Conservation (phyloP, 148 eudicot species). For the Rheum nobile region DNA sequence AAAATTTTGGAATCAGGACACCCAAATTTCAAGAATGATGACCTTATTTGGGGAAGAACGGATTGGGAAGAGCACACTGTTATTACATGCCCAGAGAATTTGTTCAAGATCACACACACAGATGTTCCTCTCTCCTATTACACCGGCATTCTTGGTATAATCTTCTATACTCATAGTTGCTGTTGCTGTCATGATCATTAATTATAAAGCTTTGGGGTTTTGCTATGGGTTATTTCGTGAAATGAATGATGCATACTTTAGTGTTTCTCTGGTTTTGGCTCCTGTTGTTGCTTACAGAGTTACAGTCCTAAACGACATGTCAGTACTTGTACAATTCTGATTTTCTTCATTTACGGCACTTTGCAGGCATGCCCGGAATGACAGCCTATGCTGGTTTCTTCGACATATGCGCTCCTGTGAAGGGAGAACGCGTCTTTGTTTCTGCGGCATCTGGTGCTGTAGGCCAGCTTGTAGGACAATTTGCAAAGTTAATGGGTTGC, state of each 20-base stretch:
- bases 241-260: no score
- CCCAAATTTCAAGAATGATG: slow-evolving; percentile 28
- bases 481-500: slow-evolving; percentile 31
- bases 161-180: background rate
- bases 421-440: slow-evolving; percentile 21
- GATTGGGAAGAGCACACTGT: slow-evolving; percentile 33
- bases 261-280: no score
- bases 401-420: slow-evolving; percentile 23
- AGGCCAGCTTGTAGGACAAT: slow-evolving; percentile 40
- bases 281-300: background rate
- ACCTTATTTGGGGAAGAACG: slow-evolving; percentile 26
- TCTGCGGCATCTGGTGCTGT: slow-evolving; percentile 28
- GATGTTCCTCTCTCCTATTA: slow-evolving; percentile 32
- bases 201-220: no score
- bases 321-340: no score
- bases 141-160: slow-evolving; percentile 29
- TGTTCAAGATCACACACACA: slow-evolving; percentile 27
- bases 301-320: no score
- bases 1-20: slow-evolving; percentile 22
- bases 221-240: no score
- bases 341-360: background rate
- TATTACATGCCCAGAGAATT: slow-evolving; percentile 6
- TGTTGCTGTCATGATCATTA: background rate
- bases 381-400: slow-evolving; percentile 31
- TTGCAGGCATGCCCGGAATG: slow-evolving; percentile 17